Conservation (phyloP, 164 flowering plant species). For the Kalanchoe fedtschenkoi region DNA sequence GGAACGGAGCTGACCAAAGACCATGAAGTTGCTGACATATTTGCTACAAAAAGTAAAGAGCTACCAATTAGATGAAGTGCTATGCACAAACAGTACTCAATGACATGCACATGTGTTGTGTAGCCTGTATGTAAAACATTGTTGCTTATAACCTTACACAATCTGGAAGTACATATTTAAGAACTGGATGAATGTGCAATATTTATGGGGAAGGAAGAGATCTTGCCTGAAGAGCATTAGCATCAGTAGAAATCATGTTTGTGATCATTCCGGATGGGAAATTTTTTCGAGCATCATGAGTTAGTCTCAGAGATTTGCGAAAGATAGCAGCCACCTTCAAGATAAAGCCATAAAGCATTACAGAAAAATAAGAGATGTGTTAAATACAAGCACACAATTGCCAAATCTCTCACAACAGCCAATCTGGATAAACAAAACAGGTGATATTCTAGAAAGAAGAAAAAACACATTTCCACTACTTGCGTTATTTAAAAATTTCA, state of each 20-base stretch:
- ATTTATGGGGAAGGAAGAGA: too few species aligned
- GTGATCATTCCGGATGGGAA: slow-evolving; percentile 87
- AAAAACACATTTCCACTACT: too few species aligned
- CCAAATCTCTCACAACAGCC: too few species aligned
- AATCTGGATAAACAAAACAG: too few species aligned
- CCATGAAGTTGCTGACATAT: slow-evolving; percentile 81
- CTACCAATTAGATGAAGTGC: background rate
- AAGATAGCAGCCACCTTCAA: slow-evolving; percentile 84
- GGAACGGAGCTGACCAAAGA: slow-evolving; percentile 97
- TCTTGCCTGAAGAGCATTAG: slow-evolving; percentile 82
- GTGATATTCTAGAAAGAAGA: too few species aligned
- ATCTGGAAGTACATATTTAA: too few species aligned
- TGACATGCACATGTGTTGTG: too few species aligned
- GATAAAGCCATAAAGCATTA: background rate
- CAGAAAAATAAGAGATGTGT: background rate
- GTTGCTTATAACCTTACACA: too few species aligned
- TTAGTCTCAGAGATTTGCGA: slow-evolving; percentile 76
- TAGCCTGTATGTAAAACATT: background rate
- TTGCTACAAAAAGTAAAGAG: slow-evolving; percentile 39
- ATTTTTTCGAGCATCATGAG: slow-evolving; percentile 71
- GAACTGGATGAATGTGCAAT: too few species aligned
- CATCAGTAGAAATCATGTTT: slow-evolving; percentile 96
- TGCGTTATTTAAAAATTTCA: too few species aligned
- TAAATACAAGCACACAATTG: too few species aligned
- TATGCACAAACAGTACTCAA: too few species aligned